Evolutionary conservation across 768 basidiomycete genomes (phyloP).

Genomic region (Mycena vitilis): DNA sequence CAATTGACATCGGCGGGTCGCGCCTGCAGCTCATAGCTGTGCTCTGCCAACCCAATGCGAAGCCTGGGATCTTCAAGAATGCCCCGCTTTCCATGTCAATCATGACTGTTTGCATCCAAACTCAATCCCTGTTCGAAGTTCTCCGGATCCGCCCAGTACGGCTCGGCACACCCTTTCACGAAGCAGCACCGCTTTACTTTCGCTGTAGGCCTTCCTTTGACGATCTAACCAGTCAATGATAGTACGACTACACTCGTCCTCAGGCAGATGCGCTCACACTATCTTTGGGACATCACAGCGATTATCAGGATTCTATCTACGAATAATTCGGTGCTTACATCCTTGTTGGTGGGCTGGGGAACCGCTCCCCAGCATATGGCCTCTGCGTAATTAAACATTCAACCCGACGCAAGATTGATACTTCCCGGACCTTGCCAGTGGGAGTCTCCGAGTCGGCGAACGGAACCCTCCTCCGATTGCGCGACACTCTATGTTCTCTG

Average conservation of each 20-base stretch:
- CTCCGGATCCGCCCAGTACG: conserved; percentile 19
- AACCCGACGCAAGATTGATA: background rate
- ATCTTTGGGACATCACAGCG: conserved; percentile 26
- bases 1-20: conserved; percentile 20
- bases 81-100: conserved; percentile 6
- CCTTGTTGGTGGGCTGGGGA: conserved; percentile 37
- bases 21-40: conserved; percentile 4
- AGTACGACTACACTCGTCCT: background rate
- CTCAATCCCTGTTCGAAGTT: conserved; percentile 20
- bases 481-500: conserved; percentile 26
- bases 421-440: background rate
- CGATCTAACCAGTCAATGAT: conserved; percentile 4
- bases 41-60: background rate
- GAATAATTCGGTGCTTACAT: conserved; percentile 24
- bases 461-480: conserved; percentile 3
- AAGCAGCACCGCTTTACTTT: conserved; percentile 21
- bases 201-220: background rate
- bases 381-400: conserved; percentile 1
- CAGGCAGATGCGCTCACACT: background rate
- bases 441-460: background rate
- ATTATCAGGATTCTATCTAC: conserved; percentile 12
- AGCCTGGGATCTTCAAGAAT: conserved; percentile 12
- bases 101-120: conserved; percentile 36
- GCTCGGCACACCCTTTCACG: background rate
- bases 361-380: conserved; percentile 33